Base-by-base conservation (phyloP, 441 rosid species). In the Populus trichocarpa region DNA sequence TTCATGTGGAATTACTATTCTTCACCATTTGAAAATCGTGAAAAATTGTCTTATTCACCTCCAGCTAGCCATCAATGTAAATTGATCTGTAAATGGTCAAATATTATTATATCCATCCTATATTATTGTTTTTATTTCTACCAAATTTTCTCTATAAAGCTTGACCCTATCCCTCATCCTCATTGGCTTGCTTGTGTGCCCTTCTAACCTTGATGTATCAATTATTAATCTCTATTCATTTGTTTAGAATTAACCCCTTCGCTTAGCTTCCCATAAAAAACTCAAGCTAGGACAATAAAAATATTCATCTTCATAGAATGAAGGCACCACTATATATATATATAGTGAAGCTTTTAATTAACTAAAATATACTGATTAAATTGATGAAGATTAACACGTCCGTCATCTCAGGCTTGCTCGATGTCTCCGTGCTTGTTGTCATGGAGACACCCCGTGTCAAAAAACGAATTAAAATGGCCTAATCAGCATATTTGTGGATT, bases 381-480 rank as follows among this genome's bases (percentile, higher is more conserved):
- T 9, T 38, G 42, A 38, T 3, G 50, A 46, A 46, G 20, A 46
- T 46, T 13, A 46, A 13, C 18, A 46, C 18, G 5, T 1, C 22
- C 73, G 67, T 57, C 69, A 57, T 57, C 6, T 38, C 14, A 68
- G 81, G 74, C 70, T 68, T 22, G 13, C 30, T 46, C 30, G 61
- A 38, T 69, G 77, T 78, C 77, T 28, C 77, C 77, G 3, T 78
- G 73, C 32, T 78, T 13, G 40, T 8, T 72, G 81, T 68, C 42
- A 74, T 6, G 22, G 23, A 74, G 69, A 63, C 77, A 78, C 4
- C 26, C 30, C 16, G 69, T 65, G 5, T 7, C 25, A 38, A 79
- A 57, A 13, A 73, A 79, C 22, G 9, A 5, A 46, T 25, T 67
- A 26, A 46, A 26, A n/a, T 32, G 36, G 53, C 36, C 35, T 46